Evolutionary conservation across 345 rosid genomes (phyloP).

Genomic region (Clarkia xantiana): DNA sequence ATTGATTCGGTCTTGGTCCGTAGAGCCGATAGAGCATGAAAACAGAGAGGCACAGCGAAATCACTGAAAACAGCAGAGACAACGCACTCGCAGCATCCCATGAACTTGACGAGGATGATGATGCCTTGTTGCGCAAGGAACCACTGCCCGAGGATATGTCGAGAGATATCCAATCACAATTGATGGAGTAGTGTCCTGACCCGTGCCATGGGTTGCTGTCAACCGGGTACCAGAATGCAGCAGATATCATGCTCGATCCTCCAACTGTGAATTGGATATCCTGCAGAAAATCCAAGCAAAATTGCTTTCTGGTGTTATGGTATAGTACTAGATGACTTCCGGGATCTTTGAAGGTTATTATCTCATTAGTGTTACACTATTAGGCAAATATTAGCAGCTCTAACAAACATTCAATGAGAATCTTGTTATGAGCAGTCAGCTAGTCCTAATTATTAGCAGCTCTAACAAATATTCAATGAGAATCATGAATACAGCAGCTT

Average conservation of each 20-base stretch:
- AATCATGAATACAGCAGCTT: no score
- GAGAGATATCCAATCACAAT: conserved; percentile 71
- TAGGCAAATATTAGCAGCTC: no score
- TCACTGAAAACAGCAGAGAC: conserved; percentile 47
- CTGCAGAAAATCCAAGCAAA: conserved; percentile 24
- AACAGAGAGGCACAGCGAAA: conserved; percentile 43
- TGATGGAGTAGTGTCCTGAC: conserved; percentile 70
- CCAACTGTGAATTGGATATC: conserved; percentile 81
- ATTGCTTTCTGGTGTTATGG: no score
- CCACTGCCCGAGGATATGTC: conserved; percentile 34
- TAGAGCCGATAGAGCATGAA: conserved; percentile 43
- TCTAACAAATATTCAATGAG: no score
- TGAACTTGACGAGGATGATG: conserved; percentile 26
- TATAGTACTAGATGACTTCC: no score
- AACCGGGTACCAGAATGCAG: conserved; percentile 88
- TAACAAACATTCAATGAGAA: no score
- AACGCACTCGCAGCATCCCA: conserved; percentile 38
- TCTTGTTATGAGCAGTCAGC: no score
- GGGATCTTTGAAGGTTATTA: no score
- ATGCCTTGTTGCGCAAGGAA: conserved; percentile 17
- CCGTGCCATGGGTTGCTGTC: conserved; percentile 73
- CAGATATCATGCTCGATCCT: conserved; percentile 55
- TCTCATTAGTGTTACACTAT: no score
- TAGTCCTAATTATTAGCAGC: no score
- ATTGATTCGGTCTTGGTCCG: conserved; percentile 20